Base-by-base conservation (phyloP, 208 protist species). In the Leishmania guyanensis region DNA sequence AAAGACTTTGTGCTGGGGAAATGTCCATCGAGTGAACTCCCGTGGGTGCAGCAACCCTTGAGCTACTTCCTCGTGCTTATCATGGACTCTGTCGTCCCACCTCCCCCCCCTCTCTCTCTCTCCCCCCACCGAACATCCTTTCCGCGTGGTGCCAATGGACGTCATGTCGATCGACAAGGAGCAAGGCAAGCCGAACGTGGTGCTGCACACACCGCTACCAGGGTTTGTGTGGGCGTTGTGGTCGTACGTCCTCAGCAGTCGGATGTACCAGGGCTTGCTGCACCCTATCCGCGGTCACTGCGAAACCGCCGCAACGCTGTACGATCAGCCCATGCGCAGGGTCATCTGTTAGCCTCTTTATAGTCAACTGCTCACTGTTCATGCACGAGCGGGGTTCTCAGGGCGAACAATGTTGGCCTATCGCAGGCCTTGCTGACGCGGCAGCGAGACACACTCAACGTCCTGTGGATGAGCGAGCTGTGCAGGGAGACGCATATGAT, bases 1-100 rank as follows among this genome's bases (percentile, higher is more conserved):
- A 82, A 85, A 17, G 86, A 82, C 69, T 69, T 88, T 56, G 88
- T 90, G 5, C 33, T 91, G 68, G 90, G 78, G 82, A 84, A 81
- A 10, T 70, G 83, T 10, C 76, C 77, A 1, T 82, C 77, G 10
- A 72, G 72, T 5, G 82, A 82, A 51, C 80, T 91, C 3, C 56
- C 88, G 8, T 74, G 83, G 60, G 56, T 83, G 16, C 76, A 86
- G 70, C 88, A 90, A 70, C 69, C 71, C 43, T 56, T 56, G 20
- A 73, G 68, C 33, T 83, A 84, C 46, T 75, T 89, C 53, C 84
- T 77, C 29, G 80, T 93, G 54, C 62, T 87, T 29, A 82, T 80
- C 39, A 82, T 80, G 9, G 86, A 90, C 64, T 75, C 86, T 29
- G 81, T 81, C 5, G 86, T 89, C 14, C 83, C 85, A 33, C 75